Conservation (phyloP, 768 basidiomycete species). For the Trichaptum fuscoviolaceum region DNA sequence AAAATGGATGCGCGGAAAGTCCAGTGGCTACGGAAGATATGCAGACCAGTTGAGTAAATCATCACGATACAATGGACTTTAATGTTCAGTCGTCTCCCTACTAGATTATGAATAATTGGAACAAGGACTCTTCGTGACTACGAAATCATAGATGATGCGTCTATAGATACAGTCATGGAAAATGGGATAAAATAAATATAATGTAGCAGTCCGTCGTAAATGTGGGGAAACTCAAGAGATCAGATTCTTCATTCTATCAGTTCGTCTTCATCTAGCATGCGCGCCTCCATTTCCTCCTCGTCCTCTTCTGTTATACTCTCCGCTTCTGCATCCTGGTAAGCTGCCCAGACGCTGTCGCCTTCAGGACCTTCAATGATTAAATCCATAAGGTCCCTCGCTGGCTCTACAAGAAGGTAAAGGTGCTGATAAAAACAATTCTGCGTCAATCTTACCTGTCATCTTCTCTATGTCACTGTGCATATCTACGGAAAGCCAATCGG, state of each 20-base stretch:
- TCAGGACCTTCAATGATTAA: slow-evolving; percentile 70
- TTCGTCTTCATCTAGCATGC: slow-evolving; percentile 26
- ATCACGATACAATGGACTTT: background rate
- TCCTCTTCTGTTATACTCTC: slow-evolving; percentile 35
- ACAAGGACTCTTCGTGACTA: slow-evolving; percentile 20
- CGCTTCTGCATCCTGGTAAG: slow-evolving; percentile 47
- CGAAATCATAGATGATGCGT: background rate
- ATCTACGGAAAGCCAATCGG: slow-evolving; percentile 48
- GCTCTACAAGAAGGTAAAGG: slow-evolving; percentile 32
- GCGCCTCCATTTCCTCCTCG: slow-evolving; percentile 56
- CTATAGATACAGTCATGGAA: background rate
- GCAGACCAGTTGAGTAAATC: slow-evolving; percentile 18
- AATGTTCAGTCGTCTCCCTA: background rate
- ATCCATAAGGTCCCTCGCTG: slow-evolving; percentile 57
- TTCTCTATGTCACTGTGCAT: slow-evolving; percentile 37
- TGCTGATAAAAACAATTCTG: slow-evolving; percentile 2
- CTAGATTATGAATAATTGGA: background rate
- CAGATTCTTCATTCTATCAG: background rate
- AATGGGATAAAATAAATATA: background rate
- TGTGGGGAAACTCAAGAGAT: background rate
- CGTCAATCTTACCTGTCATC: slow-evolving; percentile 39
- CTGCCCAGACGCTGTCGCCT: slow-evolving; percentile 57
- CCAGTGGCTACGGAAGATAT: slow-evolving; percentile 55
- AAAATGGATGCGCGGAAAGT: slow-evolving; percentile 36
- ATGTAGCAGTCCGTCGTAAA: background rate